phyloP scores from a whole-genome alignment of 805 yeast genomes.

The Metahyphopichia silvanorum region DNA sequence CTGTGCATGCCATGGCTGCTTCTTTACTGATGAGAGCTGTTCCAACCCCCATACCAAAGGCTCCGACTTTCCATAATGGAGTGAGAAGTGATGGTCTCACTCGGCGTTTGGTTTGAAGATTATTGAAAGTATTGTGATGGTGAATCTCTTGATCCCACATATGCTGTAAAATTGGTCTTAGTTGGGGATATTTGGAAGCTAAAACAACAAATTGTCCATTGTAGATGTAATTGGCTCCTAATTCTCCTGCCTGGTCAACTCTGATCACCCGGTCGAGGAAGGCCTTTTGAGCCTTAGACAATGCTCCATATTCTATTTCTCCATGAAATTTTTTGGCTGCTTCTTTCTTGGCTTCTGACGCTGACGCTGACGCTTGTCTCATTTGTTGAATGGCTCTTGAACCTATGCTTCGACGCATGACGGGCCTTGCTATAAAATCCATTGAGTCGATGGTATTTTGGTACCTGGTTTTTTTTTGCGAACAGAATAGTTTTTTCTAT shows the following conservation, averaged over 20 bases:
- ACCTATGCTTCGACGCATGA: too few relatives aligned
- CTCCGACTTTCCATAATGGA: slow-evolving; percentile 92
- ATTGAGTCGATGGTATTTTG: too few relatives aligned
- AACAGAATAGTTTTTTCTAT: too few relatives aligned
- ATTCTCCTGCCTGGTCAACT: slow-evolving; percentile 97
- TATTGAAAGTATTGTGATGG: slow-evolving; percentile 83
- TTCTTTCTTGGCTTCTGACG: slow-evolving; percentile 5
- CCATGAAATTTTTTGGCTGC: slow-evolving; percentile 16
- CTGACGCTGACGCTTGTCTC: background rate
- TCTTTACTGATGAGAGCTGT: slow-evolving; percentile 88
- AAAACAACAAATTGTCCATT: slow-evolving; percentile 84
- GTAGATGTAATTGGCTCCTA: slow-evolving; percentile 92
- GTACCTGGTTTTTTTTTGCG: too few relatives aligned
- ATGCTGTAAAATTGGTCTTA: slow-evolving; percentile 78
- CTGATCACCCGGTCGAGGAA: slow-evolving; percentile 72
- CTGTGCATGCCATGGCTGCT: slow-evolving; percentile 99
- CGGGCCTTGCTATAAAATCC: too few relatives aligned
- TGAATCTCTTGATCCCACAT: slow-evolving; percentile 99
- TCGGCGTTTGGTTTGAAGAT: slow-evolving; percentile 67
- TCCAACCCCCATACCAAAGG: slow-evolving; percentile 77
- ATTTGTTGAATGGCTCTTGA: too few relatives aligned
- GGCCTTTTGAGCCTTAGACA: slow-evolving; percentile 59
- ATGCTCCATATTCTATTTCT: slow-evolving; percentile 32
- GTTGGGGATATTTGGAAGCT: slow-evolving; percentile 63
- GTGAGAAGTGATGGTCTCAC: slow-evolving; percentile 91